Conservation (phyloP, 108 stramenopile genomes). For the Schizochytrium sp. region DNA sequence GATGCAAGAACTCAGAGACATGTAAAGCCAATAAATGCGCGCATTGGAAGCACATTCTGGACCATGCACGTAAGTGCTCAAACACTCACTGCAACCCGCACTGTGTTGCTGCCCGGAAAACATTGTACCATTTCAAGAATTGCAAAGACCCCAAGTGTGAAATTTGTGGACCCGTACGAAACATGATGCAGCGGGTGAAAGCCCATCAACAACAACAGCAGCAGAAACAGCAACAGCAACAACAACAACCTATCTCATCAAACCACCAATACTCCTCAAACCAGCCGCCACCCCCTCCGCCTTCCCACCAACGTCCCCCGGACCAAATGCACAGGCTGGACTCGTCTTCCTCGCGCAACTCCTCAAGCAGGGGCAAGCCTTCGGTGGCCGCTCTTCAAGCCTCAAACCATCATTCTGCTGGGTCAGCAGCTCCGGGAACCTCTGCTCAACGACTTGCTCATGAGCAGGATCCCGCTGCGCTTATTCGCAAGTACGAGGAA, state of each 20-base stretch:
- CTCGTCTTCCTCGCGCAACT: too few relatives aligned
- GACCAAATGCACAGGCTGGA: not conserved
- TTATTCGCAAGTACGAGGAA: not conserved
- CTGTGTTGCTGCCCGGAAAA: not conserved
- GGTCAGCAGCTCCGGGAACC: not conserved
- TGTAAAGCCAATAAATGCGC: not conserved
- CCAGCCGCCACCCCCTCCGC: not conserved
- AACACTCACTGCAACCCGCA: not conserved
- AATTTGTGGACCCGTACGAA: not conserved
- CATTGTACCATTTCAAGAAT: not conserved
- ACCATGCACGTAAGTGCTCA: not conserved
- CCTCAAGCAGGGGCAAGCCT: too few relatives aligned
- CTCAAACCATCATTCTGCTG: not conserved
- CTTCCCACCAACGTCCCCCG: not conserved
- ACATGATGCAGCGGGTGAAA: too few relatives aligned
- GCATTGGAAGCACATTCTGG: not conserved
- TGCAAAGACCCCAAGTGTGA: not conserved
- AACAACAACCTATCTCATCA: not conserved
- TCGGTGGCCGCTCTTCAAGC: not conserved
- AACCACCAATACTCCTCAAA: too few relatives aligned
- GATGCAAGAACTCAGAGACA: not conserved
- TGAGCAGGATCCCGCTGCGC: not conserved
- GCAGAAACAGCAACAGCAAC: slow-evolving; percentile 13
- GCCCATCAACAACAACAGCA: not conserved
- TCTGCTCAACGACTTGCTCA: not conserved